phyloP scores from a whole-genome alignment of 495 filamentous ascomycete genomes.

The Podospora appendiculata region DNA sequence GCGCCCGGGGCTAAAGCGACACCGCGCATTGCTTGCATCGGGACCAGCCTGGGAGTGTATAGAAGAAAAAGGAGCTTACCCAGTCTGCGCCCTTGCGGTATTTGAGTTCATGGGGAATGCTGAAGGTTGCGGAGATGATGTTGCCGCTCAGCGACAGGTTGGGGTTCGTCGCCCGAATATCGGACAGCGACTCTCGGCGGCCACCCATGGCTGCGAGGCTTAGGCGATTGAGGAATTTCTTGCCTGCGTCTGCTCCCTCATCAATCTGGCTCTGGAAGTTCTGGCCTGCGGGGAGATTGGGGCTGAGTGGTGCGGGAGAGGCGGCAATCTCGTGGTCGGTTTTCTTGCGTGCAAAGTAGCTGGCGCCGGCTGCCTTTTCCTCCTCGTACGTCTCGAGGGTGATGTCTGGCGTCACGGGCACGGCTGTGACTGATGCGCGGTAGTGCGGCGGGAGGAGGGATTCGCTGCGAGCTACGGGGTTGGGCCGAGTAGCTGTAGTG shows the following conservation, averaged over 20 bases:
- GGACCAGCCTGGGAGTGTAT: neutral
- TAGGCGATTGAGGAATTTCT: conserved; percentile 57
- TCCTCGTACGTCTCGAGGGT: conserved; percentile 25
- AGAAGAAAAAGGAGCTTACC: conserved; percentile 41
- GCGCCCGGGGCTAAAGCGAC: neutral
- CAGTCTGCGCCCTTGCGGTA: conserved; percentile 63
- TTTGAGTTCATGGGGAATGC: conserved; percentile 67
- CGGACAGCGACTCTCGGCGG: conserved; percentile 42
- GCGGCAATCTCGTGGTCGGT: conserved; percentile 18
- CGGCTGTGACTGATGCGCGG: conserved; percentile 21
- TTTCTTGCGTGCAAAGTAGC: conserved; percentile 34
- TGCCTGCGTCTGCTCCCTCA: conserved; percentile 45
- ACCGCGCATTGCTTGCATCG: neutral
- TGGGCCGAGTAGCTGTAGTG: neutral
- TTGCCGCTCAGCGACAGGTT: conserved; percentile 66
- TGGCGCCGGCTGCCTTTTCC: conserved; percentile 7
- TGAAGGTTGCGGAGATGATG: conserved; percentile 82
- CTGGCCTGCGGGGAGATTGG: conserved; percentile 9
- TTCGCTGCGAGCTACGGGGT: conserved; percentile 9
- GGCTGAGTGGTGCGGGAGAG: conserved; percentile 10
- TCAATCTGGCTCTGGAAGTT: conserved; percentile 38
- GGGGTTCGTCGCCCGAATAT: conserved; percentile 54
- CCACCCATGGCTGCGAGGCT: conserved; percentile 41
- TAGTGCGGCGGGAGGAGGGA: conserved; percentile 27
- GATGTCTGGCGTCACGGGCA: conserved; percentile 46